Conservation (phyloP, 169 alveolate species). For the Plasmodium yoelii region DNA sequence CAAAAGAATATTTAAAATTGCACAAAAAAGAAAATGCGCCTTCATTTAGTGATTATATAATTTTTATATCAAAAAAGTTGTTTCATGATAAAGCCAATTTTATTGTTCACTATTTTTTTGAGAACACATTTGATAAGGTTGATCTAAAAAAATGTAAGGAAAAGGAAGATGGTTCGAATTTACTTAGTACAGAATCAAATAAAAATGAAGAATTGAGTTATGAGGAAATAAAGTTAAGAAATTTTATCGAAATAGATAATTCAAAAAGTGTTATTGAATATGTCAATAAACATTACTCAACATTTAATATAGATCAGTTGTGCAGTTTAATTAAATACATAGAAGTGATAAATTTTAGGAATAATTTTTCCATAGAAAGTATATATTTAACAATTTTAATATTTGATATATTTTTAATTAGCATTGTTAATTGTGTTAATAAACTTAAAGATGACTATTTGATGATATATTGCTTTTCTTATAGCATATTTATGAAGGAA, state of each 20-base stretch:
- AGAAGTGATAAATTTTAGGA: slow-evolving; percentile 1
- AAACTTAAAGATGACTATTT: slow-evolving; percentile 10
- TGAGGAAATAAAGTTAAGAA: not conserved
- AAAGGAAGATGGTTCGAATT: not conserved
- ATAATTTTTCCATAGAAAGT: slow-evolving; percentile 24
- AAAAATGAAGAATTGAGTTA: slow-evolving; percentile 1
- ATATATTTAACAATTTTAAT: slow-evolving; percentile 26
- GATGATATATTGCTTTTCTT: slow-evolving; percentile 29
- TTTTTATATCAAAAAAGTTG: slow-evolving; percentile 38
- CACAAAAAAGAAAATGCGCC: slow-evolving; percentile 22
- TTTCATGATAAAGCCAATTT: not conserved
- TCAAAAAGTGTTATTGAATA: slow-evolving; percentile 24
- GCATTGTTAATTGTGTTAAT: slow-evolving; percentile 18
- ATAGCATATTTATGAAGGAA: slow-evolving; percentile 15
- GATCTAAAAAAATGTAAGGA: too few relatives aligned
- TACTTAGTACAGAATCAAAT: not conserved
- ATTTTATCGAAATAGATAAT: not conserved
- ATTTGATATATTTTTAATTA: slow-evolving; percentile 33
- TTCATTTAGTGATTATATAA: slow-evolving; percentile 43
- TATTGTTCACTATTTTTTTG: slow-evolving; percentile 1
- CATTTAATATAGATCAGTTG: slow-evolving; percentile 19
- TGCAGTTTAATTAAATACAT: slow-evolving; percentile 31
- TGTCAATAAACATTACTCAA: slow-evolving; percentile 25
- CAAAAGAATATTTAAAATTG: slow-evolving; percentile 30
- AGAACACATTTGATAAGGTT: not conserved